These are phyloP conservation scores for Aspergillus cavernicola DNA, from an alignment of 495 filamentous ascomycete genomes.

Conservation along the genomic window DNA sequence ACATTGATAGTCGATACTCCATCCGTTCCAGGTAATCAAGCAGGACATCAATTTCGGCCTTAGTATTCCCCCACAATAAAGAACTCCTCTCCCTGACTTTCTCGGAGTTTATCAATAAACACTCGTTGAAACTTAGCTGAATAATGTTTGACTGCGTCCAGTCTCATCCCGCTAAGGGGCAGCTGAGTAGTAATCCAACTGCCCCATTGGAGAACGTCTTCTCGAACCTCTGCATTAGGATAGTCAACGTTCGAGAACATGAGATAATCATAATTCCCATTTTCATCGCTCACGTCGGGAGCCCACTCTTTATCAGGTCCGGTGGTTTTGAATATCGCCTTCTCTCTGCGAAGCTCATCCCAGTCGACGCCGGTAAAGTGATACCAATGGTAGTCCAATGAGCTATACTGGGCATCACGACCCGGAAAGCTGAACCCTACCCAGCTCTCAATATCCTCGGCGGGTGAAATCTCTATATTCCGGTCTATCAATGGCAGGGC, in stretches of 20 bases:
- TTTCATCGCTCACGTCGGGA: constrained; percentile 57
- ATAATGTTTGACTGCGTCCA: constrained; percentile 76
- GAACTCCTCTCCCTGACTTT: constrained; percentile 46
- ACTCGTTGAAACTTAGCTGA: constrained; percentile 58
- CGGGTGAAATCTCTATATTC: constrained; percentile 49
- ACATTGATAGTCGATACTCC: constrained; percentile 56
- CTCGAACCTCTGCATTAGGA: constrained; percentile 57
- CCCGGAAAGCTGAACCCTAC: constrained; percentile 63
- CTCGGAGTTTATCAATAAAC: constrained; percentile 53
- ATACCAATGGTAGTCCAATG: constrained; percentile 62
- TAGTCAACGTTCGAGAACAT: constrained; percentile 68
- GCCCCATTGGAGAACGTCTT: constrained; percentile 65
- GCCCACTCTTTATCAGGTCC: constrained; percentile 65
- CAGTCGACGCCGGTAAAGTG: constrained; percentile 72
- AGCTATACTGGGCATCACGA: constrained; percentile 55
- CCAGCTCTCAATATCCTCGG: constrained; percentile 66
- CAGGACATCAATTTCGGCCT: constrained; percentile 52
- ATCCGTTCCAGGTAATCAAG: constrained; percentile 56
- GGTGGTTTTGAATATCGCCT: constrained; percentile 64
- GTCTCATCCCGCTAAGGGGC: constrained; percentile 61
- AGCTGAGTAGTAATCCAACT: constrained; percentile 59
- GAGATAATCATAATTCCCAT: constrained; percentile 72
- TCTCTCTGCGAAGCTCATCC: constrained; percentile 53
- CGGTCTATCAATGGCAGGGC: constrained; percentile 38
- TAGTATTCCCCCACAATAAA: constrained; percentile 74